Evolutionary conservation across 1,284 basidiomycete species (phyloP).

Genomic region (Puccinia horiana): DNA sequence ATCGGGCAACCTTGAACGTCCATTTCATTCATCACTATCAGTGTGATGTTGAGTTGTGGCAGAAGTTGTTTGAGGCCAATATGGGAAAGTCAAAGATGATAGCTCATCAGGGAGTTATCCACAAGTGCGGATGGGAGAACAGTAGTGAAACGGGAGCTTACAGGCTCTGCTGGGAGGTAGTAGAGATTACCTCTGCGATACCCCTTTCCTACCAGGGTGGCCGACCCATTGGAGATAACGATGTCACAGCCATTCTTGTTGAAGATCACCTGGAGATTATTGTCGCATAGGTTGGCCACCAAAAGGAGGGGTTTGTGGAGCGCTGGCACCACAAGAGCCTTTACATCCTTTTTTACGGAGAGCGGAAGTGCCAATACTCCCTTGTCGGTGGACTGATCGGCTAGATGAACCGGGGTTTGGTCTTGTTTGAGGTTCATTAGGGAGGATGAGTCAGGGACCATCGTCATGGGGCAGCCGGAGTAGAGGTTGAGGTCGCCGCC

Average conservation of each 20-base stretch:
- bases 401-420: background rate
- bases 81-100: background rate
- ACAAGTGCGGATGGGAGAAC: too few relatives aligned
- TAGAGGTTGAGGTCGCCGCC: background rate
- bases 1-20: slow-evolving; percentile 20
- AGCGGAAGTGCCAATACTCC: background rate
- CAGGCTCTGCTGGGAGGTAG: background rate
- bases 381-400: background rate
- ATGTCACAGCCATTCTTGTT: background rate
- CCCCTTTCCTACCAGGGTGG: background rate
- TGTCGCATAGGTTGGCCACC: background rate
- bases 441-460: background rate
- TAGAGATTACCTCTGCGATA: background rate
- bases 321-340: background rate
- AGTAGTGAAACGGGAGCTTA: background rate
- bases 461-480: background rate
- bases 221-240: background rate
- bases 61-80: slow-evolving; percentile 5
- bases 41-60: background rate
- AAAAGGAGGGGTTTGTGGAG: background rate
- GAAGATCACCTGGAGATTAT: background rate
- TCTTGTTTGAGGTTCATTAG: background rate
- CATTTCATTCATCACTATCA: background rate
- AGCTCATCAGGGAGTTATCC: background rate
- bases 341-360: background rate